Conservation (phyloP, 306 rosid genomes). For the Malus sieversii region DNA sequence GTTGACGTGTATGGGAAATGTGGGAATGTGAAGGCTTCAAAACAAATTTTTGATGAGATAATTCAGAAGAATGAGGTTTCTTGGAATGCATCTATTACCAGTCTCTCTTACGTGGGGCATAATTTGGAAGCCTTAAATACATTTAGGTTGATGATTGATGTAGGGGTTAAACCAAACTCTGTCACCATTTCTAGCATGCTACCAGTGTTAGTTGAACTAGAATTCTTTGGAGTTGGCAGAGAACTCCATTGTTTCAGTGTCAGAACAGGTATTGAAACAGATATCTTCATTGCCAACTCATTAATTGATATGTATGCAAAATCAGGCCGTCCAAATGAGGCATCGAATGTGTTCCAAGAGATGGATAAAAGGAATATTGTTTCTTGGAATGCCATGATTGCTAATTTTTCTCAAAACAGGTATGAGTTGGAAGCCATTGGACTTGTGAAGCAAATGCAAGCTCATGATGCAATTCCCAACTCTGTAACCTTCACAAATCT, state of each 20-base stretch:
- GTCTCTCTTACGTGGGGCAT: constrained; percentile 52
- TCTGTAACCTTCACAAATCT: constrained; percentile 69
- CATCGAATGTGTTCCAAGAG: constrained; percentile 47
- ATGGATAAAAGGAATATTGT: constrained; percentile 55
- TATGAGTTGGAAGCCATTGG: constrained; percentile 53
- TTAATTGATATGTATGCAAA: constrained; percentile 80
- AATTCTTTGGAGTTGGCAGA: constrained; percentile 41
- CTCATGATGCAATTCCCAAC: constrained; percentile 53
- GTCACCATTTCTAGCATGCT: constrained; percentile 64
- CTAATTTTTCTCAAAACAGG: constrained; percentile 69
- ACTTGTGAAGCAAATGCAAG: constrained; percentile 61
- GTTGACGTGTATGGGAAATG: constrained; percentile 84
- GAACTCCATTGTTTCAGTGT: constrained; percentile 69
- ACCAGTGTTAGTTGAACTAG: constrained; percentile 63
- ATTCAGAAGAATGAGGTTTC: constrained; percentile 66
- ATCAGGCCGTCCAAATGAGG: constrained; percentile 44
- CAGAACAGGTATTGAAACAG: constrained; percentile 49
- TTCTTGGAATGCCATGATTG: constrained; percentile 90
- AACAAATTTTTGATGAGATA: constrained; percentile 62
- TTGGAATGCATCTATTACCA: constrained; percentile 68
- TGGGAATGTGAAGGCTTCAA: constrained; percentile 46
- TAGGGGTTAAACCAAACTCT: constrained; percentile 52
- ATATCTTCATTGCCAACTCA: constrained; percentile 60
- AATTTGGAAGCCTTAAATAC: constrained; percentile 38
- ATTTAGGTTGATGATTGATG: constrained; percentile 56